A percentile compares a stretch with the other conserved stretches of the same genome.
Conservation (phyloP, 148 eudicot species). For the Vaccinium darrowii region DNA sequence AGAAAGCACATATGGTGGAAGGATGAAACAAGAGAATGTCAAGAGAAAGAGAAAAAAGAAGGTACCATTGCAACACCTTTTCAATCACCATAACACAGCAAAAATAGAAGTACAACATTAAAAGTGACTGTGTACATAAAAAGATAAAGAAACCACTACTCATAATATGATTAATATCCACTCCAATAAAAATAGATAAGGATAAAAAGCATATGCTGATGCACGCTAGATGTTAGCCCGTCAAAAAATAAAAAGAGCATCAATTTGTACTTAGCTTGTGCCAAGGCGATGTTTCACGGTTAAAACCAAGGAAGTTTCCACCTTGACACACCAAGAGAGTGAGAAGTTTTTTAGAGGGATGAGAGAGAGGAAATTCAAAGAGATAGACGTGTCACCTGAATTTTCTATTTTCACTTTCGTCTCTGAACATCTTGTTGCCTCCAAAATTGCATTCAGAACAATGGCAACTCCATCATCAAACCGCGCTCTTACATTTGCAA, state of each 20-base stretch:
- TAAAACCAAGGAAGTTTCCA: neutral
- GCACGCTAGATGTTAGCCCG: neutral
- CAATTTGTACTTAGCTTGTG: neutral
- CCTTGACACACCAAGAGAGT: neutral
- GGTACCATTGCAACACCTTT: neutral
- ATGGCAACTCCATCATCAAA: constrained; percentile 52
- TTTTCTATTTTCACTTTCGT: constrained; percentile 35
- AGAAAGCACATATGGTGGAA: neutral
- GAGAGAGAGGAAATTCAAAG: neutral
- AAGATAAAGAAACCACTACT: neutral
- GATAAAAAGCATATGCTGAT: neutral
- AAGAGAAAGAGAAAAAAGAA: neutral
- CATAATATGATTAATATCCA: neutral
- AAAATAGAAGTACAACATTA: neutral
- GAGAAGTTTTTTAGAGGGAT: neutral
- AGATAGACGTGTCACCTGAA: constrained; percentile 41
- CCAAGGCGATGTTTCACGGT: neutral
- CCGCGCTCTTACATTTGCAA: constrained; percentile 55
- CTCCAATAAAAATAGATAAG: neutral
- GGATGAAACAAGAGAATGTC: neutral
- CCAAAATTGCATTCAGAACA: constrained; percentile 71
- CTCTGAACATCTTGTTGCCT: constrained; percentile 41
- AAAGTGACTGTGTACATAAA: neutral
- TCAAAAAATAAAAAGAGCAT: no score
- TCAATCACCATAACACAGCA: neutral